Percentiles rank a stretch among this genome's conserved stretches.
phyloP scores from a whole-genome alignment of 2,329 filamentous ascomycete species.

The Blumeriella jaapii region DNA sequence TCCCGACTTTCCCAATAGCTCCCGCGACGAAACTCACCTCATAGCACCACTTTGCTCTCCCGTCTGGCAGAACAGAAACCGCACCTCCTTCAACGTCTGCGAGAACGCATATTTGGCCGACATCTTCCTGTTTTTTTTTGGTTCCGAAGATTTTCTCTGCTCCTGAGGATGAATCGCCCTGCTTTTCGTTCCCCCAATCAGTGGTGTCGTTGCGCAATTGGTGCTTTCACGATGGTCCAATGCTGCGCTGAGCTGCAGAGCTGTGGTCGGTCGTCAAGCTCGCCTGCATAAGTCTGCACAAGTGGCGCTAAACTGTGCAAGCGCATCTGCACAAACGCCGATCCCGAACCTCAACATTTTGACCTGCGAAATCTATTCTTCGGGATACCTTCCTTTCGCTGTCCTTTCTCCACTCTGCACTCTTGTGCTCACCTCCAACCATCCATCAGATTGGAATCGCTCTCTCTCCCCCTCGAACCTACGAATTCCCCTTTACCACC shows the following conservation, averaged over 20 bases:
- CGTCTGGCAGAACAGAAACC: slow-evolving; percentile 95
- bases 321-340: slow-evolving; percentile 7
- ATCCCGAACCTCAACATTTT: slow-evolving; percentile 6
- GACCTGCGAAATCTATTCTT: slow-evolving; percentile 1
- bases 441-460: no score
- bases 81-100: slow-evolving; percentile 82
- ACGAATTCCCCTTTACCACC: no score
- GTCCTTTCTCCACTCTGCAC: slow-evolving; percentile 4
- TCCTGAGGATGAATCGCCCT: no score
- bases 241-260: no score
- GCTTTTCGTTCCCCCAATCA: no score
- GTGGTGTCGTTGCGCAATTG: slow-evolving; percentile 10
- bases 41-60: slow-evolving; percentile 81
- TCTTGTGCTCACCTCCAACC: no score
- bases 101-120: slow-evolving; percentile 87
- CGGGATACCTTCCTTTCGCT: slow-evolving; percentile 1
- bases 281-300: slow-evolving; percentile 15
- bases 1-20: background rate
- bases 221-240: no score
- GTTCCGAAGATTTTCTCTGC: no score
- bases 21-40: slow-evolving; percentile 46
- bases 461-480: no score
- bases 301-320: slow-evolving; percentile 11
- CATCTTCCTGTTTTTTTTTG: slow-evolving; percentile 51
- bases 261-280: slow-evolving; percentile 12